Conservation (phyloP, 805 yeast species). For the Yarrowia yakushimensis region DNA sequence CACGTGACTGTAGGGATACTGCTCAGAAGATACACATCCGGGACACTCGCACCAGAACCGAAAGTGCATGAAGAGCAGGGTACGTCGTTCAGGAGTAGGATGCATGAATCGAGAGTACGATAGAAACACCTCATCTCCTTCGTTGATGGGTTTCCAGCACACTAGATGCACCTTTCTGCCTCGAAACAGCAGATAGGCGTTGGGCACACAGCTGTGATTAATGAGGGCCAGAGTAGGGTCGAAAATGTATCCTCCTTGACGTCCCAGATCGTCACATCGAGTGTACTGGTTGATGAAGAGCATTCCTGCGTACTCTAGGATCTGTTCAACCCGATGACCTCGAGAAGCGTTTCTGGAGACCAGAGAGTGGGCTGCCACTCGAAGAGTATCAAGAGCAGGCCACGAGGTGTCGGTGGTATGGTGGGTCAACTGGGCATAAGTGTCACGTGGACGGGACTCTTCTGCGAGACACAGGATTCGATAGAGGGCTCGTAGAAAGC, state of each 20-base stretch:
- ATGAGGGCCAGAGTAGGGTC: conserved; percentile 4
- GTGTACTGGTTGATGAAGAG: conserved; percentile 19
- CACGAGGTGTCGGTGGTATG: background rate
- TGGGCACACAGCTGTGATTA: conserved; percentile 18
- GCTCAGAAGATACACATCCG: background rate
- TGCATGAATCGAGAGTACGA: conserved; percentile 5
- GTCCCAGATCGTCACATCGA: conserved; percentile 12
- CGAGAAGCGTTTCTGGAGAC: background rate
- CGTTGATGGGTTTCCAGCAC: conserved; percentile 14
- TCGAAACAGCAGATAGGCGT: background rate
- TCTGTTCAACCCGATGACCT: background rate
- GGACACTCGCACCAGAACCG: conserved; percentile 20
- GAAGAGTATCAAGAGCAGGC: background rate
- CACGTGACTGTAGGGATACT: background rate
- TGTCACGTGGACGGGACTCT: background rate
- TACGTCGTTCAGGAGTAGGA: conserved; percentile 3
- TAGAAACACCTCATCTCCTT: background rate
- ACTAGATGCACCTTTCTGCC: background rate
- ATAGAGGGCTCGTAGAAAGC: background rate
- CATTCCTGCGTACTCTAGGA: conserved; percentile 6
- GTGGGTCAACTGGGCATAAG: background rate
- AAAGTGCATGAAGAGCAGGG: conserved; percentile 3
- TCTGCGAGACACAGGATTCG: background rate
- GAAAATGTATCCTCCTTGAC: background rate
- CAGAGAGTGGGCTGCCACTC: background rate